phyloP scores from a whole-genome alignment of 352 stramenopile species.

The Pythium rishiriense region DNA sequence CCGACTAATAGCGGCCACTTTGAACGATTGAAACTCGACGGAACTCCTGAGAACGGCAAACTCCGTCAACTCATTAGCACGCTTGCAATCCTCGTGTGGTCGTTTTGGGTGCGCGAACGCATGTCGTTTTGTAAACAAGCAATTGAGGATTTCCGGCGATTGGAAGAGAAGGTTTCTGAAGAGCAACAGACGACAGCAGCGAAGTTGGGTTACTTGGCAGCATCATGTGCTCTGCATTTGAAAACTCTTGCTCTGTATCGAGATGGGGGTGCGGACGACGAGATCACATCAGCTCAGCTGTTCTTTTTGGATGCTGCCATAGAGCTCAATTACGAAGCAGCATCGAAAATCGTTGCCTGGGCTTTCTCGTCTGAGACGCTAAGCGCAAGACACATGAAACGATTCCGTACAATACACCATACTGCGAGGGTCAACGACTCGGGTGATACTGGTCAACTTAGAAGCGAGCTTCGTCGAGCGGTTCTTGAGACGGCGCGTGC shows the following conservation, averaged over 20 bases:
- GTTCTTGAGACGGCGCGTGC: not conserved
- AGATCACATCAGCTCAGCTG: conserved; percentile 35
- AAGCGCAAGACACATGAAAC: conserved; percentile 12
- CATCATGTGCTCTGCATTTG: conserved; percentile 45
- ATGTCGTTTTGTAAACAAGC: conserved; percentile 25
- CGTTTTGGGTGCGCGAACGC: conserved; percentile 46
- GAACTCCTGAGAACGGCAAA: not conserved
- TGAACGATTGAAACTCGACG: not conserved
- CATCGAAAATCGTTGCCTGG: conserved; percentile 9
- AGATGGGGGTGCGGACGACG: conserved; percentile 25
- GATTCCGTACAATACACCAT: conserved; percentile 5
- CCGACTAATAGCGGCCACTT: not conserved
- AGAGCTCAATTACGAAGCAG: not conserved
- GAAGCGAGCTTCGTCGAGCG: not conserved
- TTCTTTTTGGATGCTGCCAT: conserved; percentile 36
- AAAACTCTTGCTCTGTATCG: conserved; percentile 28
- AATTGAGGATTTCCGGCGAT: not conserved
- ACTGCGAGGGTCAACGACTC: not conserved
- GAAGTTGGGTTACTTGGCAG: conserved; percentile 21
- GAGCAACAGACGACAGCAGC: not conserved
- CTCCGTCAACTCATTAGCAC: conserved; percentile 33
- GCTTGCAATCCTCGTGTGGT: conserved; percentile 35
- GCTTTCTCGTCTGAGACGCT: conserved; percentile 12
- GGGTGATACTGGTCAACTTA: not conserved
- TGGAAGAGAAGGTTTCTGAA: not conserved